phyloP scores from a whole-genome alignment of 345 rosid genomes.

The Pelargonium nanum region DNA sequence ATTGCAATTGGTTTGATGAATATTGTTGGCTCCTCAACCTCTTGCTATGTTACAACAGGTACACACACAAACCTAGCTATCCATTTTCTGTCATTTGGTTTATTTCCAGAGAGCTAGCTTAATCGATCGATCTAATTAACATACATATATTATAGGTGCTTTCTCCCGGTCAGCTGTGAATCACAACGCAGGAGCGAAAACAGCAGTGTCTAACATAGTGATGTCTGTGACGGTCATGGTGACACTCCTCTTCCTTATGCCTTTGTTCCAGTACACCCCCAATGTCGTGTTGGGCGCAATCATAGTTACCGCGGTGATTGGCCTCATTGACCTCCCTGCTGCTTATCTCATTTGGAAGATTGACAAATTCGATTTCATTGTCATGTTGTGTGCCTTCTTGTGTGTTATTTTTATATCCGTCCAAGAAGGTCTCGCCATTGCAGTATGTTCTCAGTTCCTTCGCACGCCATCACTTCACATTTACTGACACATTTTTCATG shows the following conservation, averaged over 20 bases:
- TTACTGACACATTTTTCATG: neutral
- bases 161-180: conserved; percentile 96
- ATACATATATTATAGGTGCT: too few species aligned
- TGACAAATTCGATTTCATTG: conserved; percentile 84
- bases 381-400: conserved; percentile 65
- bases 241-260: conserved; percentile 83
- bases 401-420: conserved; percentile 84
- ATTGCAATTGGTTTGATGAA: conserved; percentile 38
- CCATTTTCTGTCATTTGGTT: too few species aligned
- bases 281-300: conserved; percentile 84
- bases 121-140: too few species aligned
- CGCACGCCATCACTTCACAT: neutral
- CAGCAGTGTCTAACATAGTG: conserved; percentile 79
- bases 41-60: conserved; percentile 37
- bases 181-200: conserved; percentile 86
- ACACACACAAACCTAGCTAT: too few species aligned
- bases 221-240: conserved; percentile 96
- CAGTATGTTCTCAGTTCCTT: conserved; percentile 52
- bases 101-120: too few species aligned
- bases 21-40: conserved; percentile 29
- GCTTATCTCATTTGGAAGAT: conserved; percentile 70
- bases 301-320: conserved; percentile 80
- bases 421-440: conserved; percentile 72
- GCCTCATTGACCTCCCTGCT: conserved; percentile 84
- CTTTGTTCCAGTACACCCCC: conserved; percentile 89